Evolutionary conservation across 2,329 filamentous ascomycete genomes (phyloP).

Genomic region (Pseudopithomyces maydicus): DNA sequence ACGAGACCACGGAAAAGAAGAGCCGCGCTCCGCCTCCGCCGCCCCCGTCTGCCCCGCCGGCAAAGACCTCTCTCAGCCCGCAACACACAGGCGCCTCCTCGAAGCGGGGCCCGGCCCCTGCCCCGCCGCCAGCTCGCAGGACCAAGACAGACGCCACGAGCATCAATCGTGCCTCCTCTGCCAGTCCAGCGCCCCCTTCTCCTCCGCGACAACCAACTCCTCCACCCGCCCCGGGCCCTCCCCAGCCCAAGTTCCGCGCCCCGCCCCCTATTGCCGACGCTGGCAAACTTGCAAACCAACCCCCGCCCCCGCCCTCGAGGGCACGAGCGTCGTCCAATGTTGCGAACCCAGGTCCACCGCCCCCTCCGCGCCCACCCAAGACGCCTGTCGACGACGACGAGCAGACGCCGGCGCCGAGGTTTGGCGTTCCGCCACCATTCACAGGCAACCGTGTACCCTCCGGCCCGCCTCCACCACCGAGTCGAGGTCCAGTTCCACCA

Average conservation of each 20-base stretch:
- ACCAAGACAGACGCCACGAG: conserved; percentile 47
- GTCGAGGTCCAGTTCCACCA: conserved; percentile 69
- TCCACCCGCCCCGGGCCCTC: conserved; percentile 64
- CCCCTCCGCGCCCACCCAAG: conserved; percentile 63
- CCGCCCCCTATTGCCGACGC: conserved; percentile 90
- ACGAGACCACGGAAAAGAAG: conserved; percentile 54
- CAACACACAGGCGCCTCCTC: conserved; percentile 65
- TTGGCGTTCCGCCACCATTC: conserved; percentile 82
- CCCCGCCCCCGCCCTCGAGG: conserved; percentile 53
- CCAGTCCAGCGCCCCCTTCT: conserved; percentile 63
- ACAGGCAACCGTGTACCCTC: conserved; percentile 63
- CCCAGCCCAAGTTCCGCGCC: conserved; percentile 75
- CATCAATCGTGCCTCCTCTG: conserved; percentile 47
- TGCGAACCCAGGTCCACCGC: conserved; percentile 65
- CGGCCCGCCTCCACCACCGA: conserved; percentile 76
- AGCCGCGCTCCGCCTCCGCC: conserved; percentile 66
- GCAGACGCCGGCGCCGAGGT: conserved; percentile 62
- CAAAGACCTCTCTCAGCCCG: conserved; percentile 58
- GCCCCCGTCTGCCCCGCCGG: conserved; percentile 54
- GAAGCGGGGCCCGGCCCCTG: conserved; percentile 65
- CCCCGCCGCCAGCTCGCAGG: conserved; percentile 59
- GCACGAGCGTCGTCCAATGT: conserved; percentile 56
- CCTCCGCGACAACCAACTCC: conserved; percentile 76
- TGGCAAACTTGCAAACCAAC: conserved; percentile 74
- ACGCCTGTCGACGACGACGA: conserved; percentile 65